These are phyloP conservation scores for Lachancea sp. DNA, from an alignment of 805 yeast species.

Conservation along the genomic window DNA sequence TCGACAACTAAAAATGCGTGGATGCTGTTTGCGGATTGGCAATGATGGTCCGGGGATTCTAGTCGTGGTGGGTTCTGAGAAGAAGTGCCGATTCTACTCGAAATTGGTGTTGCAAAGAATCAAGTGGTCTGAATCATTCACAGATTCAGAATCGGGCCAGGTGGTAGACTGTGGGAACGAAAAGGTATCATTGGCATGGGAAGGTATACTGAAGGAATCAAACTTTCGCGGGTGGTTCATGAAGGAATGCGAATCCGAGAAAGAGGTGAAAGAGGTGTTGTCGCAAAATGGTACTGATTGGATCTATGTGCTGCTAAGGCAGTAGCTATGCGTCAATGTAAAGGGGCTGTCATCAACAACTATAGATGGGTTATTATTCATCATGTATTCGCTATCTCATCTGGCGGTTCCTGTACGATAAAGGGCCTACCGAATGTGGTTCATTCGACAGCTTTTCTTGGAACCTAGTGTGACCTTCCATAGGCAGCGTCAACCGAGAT, in stretches of 20 bases:
- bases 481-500: too few species aligned
- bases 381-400: too few species aligned
- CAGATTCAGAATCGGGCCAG: constrained; percentile 27
- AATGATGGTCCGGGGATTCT: constrained; percentile 46
- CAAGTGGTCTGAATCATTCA: constrained; percentile 56
- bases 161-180: constrained; percentile 40
- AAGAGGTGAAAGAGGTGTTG: constrained; percentile 45
- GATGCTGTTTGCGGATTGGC: constrained; percentile 45
- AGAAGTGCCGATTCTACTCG: constrained; percentile 54
- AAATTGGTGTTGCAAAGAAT: constrained; percentile 56
- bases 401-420: too few species aligned
- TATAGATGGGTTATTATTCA: not conserved
- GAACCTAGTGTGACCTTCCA: too few species aligned
- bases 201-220: constrained; percentile 51
- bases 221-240: constrained; percentile 67
- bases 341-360: not conserved
- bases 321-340: too few species aligned
- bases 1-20: constrained; percentile 59
- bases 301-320: not conserved
- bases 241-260: constrained; percentile 45
- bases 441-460: too few species aligned
- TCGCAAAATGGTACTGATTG: constrained; percentile 42
- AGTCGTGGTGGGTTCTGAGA: constrained; percentile 68
- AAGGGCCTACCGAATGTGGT: too few species aligned
- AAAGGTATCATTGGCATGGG: constrained; percentile 55